These are phyloP conservation scores for Emericellopsis cladophorae DNA, from an alignment of 2,329 filamentous ascomycete species.

Conservation along the genomic window DNA sequence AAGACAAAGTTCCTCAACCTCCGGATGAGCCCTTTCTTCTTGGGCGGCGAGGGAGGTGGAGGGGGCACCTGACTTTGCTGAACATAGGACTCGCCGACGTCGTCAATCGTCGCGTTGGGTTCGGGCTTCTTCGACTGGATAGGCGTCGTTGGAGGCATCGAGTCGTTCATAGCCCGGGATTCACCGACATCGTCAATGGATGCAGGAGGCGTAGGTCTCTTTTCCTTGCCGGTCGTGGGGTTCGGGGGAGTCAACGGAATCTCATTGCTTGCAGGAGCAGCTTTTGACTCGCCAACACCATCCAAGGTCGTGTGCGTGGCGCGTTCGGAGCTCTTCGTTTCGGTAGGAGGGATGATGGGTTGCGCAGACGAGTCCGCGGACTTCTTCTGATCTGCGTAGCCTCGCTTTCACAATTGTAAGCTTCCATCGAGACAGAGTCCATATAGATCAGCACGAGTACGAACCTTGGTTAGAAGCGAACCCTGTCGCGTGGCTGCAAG, in stretches of 20 bases:
- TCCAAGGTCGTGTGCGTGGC: slow-evolving; percentile 23
- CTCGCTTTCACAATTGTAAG: slow-evolving; percentile 29
- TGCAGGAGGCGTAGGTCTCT: slow-evolving; percentile 6
- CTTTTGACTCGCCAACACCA: slow-evolving; percentile 23
- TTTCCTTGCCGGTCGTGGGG: slow-evolving; percentile 16
- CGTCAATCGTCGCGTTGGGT: slow-evolving; percentile 7
- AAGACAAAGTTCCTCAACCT: slow-evolving; percentile 68
- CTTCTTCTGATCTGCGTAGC: slow-evolving; percentile 42
- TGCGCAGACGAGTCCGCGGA: slow-evolving; percentile 31
- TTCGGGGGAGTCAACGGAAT: slow-evolving; percentile 26
- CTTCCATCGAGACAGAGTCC: too few species aligned
- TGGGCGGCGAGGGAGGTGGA: slow-evolving; percentile 23
- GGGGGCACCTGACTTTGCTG: slow-evolving; percentile 10
- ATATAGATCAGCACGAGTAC: slow-evolving; percentile 5
- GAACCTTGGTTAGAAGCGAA: slow-evolving; percentile 16
- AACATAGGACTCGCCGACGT: slow-evolving; percentile 8
- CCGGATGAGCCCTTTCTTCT: slow-evolving; percentile 55
- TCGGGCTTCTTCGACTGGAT: slow-evolving; percentile 4
- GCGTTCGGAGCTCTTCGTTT: slow-evolving; percentile 35
- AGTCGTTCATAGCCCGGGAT: slow-evolving; percentile 5
- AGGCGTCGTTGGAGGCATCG: slow-evolving; percentile 7
- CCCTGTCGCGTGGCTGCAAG: slow-evolving; percentile 20
- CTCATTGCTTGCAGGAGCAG: slow-evolving; percentile 15
- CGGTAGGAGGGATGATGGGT: slow-evolving; percentile 38
- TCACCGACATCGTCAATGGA: slow-evolving; percentile 10